Conservation (phyloP, 257 asterid genomes). For the Lycium ferocissimum region DNA sequence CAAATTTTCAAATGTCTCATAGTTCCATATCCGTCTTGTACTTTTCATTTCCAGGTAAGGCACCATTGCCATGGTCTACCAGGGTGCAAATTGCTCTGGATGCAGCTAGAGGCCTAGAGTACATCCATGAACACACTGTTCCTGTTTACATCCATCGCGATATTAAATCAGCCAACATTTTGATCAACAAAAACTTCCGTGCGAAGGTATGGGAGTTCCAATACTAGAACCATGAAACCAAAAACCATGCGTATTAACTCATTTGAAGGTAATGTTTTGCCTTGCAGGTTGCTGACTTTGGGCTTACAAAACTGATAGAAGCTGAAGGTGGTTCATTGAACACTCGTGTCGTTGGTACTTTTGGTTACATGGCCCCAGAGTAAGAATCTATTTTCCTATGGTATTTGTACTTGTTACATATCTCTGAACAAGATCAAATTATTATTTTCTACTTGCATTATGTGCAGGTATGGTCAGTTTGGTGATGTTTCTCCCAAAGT, state of each 20-base stretch:
- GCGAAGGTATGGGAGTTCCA: constrained; percentile 61
- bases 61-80: constrained; percentile 67
- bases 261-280: constrained; percentile 12
- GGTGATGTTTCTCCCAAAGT: constrained; percentile 80
- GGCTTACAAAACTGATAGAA: constrained; percentile 78
- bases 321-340: constrained; percentile 75
- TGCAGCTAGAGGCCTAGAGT: constrained; percentile 95
- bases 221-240: neutral
- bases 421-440: neutral
- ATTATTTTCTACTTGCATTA: neutral
- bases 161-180: constrained; percentile 78
- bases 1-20: neutral
- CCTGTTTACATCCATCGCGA: constrained; percentile 90
- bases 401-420: neutral
- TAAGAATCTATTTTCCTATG: constrained; percentile 36
- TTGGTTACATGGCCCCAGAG: constrained; percentile 95
- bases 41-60: constrained; percentile 45
- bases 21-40: neutral
- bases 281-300: constrained; percentile 89
- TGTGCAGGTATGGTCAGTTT: constrained; percentile 73
- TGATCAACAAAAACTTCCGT: constrained; percentile 72
- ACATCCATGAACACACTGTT: constrained; percentile 91
- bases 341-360: constrained; percentile 86
- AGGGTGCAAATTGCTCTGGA: constrained; percentile 90
- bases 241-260: neutral